These are phyloP conservation scores for Chloranthus sessilifolius DNA, from an alignment of 164 flowering plant species.

Conservation along the genomic window DNA sequence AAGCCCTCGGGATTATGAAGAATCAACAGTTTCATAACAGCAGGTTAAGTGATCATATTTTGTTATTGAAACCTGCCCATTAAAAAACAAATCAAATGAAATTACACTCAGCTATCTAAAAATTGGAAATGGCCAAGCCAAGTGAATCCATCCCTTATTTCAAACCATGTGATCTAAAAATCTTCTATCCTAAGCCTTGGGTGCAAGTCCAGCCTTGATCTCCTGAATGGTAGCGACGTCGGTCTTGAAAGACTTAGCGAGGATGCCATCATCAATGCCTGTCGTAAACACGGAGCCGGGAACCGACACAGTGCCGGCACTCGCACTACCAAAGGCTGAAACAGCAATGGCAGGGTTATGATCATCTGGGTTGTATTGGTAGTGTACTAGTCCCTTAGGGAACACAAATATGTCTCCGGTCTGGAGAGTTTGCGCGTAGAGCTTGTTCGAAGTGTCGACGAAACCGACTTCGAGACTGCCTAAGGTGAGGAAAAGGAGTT, in stretches of 20 bases:
- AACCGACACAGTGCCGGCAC: slow-evolving; percentile 17
- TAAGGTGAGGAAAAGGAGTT: slow-evolving; percentile 1
- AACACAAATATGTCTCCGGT: slow-evolving; percentile 29
- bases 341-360: slow-evolving; percentile 11
- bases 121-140: too few relatives aligned
- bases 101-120: too few relatives aligned
- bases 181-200: slow-evolving; percentile 4
- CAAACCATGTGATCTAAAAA: too few relatives aligned
- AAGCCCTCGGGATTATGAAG: too few relatives aligned
- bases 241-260: slow-evolving; percentile 22
- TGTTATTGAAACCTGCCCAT: too few relatives aligned
- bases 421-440: slow-evolving; percentile 22
- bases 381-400: slow-evolving; percentile 22
- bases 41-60: too few relatives aligned
- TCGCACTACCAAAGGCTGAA: slow-evolving; percentile 22
- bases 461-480: slow-evolving; percentile 29
- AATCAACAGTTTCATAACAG: too few relatives aligned
- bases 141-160: too few relatives aligned
- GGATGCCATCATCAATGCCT: slow-evolving; percentile 14
- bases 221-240: slow-evolving; percentile 18
- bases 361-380: slow-evolving; percentile 10
- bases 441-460: slow-evolving; percentile 24
- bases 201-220: slow-evolving; percentile 19
- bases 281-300: slow-evolving; percentile 16
- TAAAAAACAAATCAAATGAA: too few relatives aligned